A percentile compares a stretch with the other conserved stretches of the same genome.
Conservation (phyloP, 2,329 filamentous ascomycete genomes). For the Parastagonospora nodorum region DNA sequence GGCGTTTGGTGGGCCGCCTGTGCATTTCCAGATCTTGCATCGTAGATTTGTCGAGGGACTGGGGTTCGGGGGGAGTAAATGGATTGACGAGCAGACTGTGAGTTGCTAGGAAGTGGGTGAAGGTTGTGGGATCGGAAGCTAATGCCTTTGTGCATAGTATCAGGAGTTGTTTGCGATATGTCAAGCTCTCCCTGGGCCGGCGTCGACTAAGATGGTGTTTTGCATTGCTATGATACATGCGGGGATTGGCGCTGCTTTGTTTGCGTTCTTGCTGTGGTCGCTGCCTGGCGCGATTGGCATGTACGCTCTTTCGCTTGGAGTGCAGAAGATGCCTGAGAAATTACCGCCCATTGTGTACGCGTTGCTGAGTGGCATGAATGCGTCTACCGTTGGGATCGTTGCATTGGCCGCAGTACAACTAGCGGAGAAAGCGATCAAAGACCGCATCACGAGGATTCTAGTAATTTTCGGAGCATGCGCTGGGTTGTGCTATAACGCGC, state of each 20-base stretch:
- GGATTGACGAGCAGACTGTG: constrained; percentile 73
- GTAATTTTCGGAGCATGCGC: constrained; percentile 68
- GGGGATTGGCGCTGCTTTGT: constrained; percentile 62
- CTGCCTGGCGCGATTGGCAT: constrained; percentile 73
- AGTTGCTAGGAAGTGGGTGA: constrained; percentile 12
- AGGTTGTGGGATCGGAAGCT: neutral
- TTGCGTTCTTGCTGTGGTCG: constrained; percentile 69
- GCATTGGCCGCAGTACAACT: constrained; percentile 72
- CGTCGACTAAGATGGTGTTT: constrained; percentile 73
- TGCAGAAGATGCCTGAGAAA: constrained; percentile 62
- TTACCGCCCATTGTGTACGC: constrained; percentile 70
- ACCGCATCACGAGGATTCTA: constrained; percentile 65
- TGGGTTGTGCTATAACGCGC: constrained; percentile 70
- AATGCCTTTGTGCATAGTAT: constrained; percentile 54
- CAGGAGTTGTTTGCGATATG: constrained; percentile 73
- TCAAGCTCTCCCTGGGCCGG: constrained; percentile 71
- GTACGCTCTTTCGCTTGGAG: constrained; percentile 69
- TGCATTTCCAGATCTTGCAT: constrained; percentile 72
- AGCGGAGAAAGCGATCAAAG: constrained; percentile 69
- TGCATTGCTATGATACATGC: constrained; percentile 69
- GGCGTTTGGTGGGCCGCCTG: constrained; percentile 69
- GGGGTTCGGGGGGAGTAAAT: constrained; percentile 56
- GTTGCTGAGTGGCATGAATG: constrained; percentile 72
- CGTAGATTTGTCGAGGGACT: constrained; percentile 62
- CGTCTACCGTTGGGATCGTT: constrained; percentile 73